These are phyloP conservation scores for Ceratocystis diversiconidia DNA, from an alignment of 2,329 filamentous ascomycete species.

Conservation along the genomic window DNA sequence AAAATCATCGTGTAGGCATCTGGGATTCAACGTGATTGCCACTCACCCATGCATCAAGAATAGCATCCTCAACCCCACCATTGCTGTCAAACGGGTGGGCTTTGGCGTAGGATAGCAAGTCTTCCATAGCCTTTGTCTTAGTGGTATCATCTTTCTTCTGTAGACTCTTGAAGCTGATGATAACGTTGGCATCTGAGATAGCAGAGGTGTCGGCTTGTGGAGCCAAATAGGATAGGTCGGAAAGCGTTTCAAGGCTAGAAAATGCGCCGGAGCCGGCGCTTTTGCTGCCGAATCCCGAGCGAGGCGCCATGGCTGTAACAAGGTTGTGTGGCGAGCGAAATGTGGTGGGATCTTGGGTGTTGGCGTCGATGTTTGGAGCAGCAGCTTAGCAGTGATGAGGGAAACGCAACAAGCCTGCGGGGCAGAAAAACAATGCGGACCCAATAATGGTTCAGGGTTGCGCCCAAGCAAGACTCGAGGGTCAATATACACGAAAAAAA, in stretches of 20 bases:
- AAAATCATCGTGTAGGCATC: background rate
- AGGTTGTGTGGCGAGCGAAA: background rate
- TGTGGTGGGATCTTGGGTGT: background rate
- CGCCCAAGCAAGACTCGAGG: background rate
- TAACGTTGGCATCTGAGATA: constrained; percentile 65
- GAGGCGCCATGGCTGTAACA: background rate
- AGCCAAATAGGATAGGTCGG: constrained; percentile 63
- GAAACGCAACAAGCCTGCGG: background rate
- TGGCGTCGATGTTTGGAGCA: background rate
- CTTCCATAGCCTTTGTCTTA: constrained; percentile 79
- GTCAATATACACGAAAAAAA: background rate
- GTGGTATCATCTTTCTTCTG: constrained; percentile 88
- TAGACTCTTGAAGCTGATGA: constrained; percentile 85
- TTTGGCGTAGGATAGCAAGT: constrained; percentile 54
- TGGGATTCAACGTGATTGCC: constrained; percentile 17
- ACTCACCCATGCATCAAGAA: constrained; percentile 77
- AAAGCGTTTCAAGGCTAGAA: constrained; percentile 2
- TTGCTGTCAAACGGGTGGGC: constrained; percentile 37
- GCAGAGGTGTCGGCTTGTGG: constrained; percentile 68
- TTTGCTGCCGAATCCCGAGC: constrained; percentile 11
- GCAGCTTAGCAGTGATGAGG: background rate
- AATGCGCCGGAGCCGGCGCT: constrained; percentile 8
- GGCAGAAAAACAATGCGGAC: constrained; percentile 1
- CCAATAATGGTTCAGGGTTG: background rate
- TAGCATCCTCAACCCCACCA: constrained; percentile 58